These are phyloP conservation scores for Amanita muscaria DNA, from an alignment of 768 basidiomycete species.

Conservation along the genomic window DNA sequence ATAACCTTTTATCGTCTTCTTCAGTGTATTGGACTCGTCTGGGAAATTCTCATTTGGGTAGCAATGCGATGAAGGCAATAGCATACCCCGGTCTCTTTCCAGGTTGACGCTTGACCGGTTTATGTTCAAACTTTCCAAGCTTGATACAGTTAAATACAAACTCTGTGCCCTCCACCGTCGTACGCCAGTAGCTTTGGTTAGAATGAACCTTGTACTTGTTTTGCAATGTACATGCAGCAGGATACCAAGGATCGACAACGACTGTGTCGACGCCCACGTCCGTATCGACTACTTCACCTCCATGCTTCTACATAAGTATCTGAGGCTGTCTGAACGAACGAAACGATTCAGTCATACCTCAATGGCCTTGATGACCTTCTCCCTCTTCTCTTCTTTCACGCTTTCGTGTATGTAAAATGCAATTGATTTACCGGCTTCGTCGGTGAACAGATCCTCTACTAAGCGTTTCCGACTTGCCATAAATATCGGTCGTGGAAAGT, in stretches of 20 bases:
- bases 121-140: slow-evolving; percentile 14
- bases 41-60: background rate
- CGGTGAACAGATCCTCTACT: slow-evolving; percentile 15
- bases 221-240: slow-evolving; percentile 7
- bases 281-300: slow-evolving; percentile 18
- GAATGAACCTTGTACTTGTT: slow-evolving; percentile 12
- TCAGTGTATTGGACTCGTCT: slow-evolving; percentile 24
- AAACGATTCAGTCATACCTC: slow-evolving; percentile 19
- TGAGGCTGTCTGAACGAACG: background rate
- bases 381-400: slow-evolving; percentile 17
- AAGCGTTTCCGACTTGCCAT: no score
- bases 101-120: slow-evolving; percentile 10
- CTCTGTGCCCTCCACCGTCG: slow-evolving; percentile 18
- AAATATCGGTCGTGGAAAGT: no score
- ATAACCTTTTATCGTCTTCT: slow-evolving; percentile 32
- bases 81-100: slow-evolving; percentile 13
- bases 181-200: slow-evolving; percentile 10
- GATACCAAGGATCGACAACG: slow-evolving; percentile 11
- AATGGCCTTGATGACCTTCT: slow-evolving; percentile 22
- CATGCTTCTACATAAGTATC: slow-evolving; percentile 17
- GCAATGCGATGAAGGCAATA: background rate
- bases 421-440: slow-evolving; percentile 18
- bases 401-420: slow-evolving; percentile 27
- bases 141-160: slow-evolving; percentile 23
- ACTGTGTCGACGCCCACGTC: slow-evolving; percentile 18